Evolutionary conservation across 345 rosid species (phyloP), one percentile per base, ranked within the genome.

Genomic region (Chamaenerion angustifolium): DNA sequence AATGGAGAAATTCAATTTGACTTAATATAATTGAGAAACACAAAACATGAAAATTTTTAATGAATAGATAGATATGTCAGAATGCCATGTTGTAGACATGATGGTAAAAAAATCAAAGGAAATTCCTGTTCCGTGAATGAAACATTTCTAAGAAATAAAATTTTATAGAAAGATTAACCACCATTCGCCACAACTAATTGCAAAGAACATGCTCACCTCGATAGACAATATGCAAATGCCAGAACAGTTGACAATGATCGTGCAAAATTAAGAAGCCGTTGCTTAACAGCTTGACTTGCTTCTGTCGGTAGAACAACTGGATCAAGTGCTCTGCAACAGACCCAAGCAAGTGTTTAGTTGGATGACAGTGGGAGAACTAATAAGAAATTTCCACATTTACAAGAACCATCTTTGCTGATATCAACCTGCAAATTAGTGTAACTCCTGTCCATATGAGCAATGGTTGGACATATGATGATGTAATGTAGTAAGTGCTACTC

Each of bases 371-470:
- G 37, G 37, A 31, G 8, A 31, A 31, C 5, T 31, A 7, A 31
- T 7, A 7, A 3, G 8, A n/a, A 40, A 10, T 6, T 18, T 35
- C 16, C n/a, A 40, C 21, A 16, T 18, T 13, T 17, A 16, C n/a
- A 16, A 19, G 27, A 11, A 46, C 7, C 12, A 16, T 23, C 12
- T 1, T 41, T 10, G 59, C 49, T 18, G 56, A 48, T 49, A 40
- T 14, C 16, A 48, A 90, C 98, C 95, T 73, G 98, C 98, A 86
- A 62, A 81, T 60, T 15, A 86, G 94, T 48, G 67, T 65, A 18
- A 81, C 83, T 55, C 94, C 92, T 25, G 78, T 71, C 90, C 95
- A 90, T 55, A 90, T 72, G 64, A 86, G 68, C 76, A 83, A 65
- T n/a, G 95, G 98, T 64, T 78, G 90, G 63, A 90, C 41, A 71